Evolutionary conservation across 768 basidiomycete species (phyloP), one percentile per base, ranked within the genome.

Genomic region (Agaricus sinodeliciosus): DNA sequence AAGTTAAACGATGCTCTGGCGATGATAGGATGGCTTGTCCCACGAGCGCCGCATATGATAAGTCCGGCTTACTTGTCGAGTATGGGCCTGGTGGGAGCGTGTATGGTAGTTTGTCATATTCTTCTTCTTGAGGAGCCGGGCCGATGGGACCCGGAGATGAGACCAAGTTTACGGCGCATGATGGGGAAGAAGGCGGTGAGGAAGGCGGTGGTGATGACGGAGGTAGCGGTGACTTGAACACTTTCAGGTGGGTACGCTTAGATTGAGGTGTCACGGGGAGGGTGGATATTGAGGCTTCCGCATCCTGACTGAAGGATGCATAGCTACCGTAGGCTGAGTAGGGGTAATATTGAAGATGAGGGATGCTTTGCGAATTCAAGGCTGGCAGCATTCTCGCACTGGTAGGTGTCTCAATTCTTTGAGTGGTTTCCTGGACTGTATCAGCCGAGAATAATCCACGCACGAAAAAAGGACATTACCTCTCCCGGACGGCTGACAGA

Each of bases 21-120:
- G 90, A 91, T 25, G 91, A 87, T 57, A 95, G 74, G 55, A 99
- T 84, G 12, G 95, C 94, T 61, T 95, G 94, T 1, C 95, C 95
- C 57, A 98, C 93, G 43, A 98, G 80, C 2, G 94, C 94, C 4
- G 96, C 94, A 62, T 98, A 98, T 2, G 94, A 94, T 36, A 82
- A 80, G 44, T 87, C 82, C 0, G 96, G 96, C 64, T 94, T 91
- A 49, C 75, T 76, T 35, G 72, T 70, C 11, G 86, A 83, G 63
- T 94, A 91, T 2, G 92, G 91, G 25, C 92, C 91, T 3, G 85
- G 79, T 0, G 94, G 94, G 0, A 96, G 77, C 49, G 66, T 81
- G 64, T 85, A 91, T 3, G 90, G 89, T 40, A 87, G 70, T 22
- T 72, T 73, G 45, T 82, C 81, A 40, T 84, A 82, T 48, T 84